Base-by-base conservation (phyloP, 352 stramenopile genomes). In the Phytophthora nicotianae region DNA sequence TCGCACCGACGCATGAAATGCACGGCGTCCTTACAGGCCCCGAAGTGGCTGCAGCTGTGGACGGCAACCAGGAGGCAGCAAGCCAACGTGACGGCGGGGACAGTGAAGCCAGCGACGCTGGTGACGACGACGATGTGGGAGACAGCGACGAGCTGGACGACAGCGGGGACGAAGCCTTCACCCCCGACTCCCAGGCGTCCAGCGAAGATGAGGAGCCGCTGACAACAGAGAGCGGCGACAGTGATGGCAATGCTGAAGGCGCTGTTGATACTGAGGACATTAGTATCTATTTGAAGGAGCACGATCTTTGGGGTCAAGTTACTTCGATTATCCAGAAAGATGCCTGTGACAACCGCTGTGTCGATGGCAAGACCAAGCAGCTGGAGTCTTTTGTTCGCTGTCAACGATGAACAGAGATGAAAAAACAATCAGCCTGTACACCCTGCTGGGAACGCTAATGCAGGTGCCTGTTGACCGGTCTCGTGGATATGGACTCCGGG, bases 351-450 rank as follows among this genome's bases (percentile, higher is more conserved):
- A 57, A 47, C 16, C 3, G n/a, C 4, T 64, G 37, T 16, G 20
- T 41, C 10, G 11, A 20, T 1, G 40, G 38, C 0, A 64, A 64
- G 27, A 11, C 38, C 0, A 41, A 48, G 17, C 38, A 52, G 27
- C 3, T 64, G 3, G 37, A 51, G 27, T 29, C 16, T 4, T 14
- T 56, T 5, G 33, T 11, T 56, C 47, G 4, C 11, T 58, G 20
- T 56, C 26, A 0, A 10, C 41, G 24, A 58, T 64, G 37, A 32
- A 24, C 6, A 50, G 42, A 17, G 1, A 2, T 1, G 37, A 64
- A 38, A 52, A 50, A 26, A 51, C 4, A 3, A 57, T 19, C 11
- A 64, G 19, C 9, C 5, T 64, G 17, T 58, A 58, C 16, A 64
- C 47, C 4, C 14, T 58, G 5, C 11, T 65, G 4, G 48, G 16